Percentiles rank a stretch among this genome's conserved stretches.
These are phyloP conservation scores for Globisporangium spiculum DNA, from an alignment of 352 stramenopile genomes.

Conservation along the genomic window DNA sequence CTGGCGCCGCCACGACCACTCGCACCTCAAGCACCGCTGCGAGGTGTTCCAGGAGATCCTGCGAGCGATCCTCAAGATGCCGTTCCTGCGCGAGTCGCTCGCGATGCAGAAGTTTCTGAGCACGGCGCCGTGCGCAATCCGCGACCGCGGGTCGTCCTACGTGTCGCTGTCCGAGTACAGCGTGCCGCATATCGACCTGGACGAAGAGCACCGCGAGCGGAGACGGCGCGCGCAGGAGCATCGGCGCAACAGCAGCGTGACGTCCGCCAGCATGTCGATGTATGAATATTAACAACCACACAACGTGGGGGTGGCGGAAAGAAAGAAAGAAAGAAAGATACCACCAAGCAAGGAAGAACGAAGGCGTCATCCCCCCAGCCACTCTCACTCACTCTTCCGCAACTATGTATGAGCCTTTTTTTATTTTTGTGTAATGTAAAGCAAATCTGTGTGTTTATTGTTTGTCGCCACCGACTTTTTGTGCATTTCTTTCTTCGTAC, in stretches of 20 bases:
- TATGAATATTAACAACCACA: slow-evolving; percentile 15
- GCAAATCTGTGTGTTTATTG: neutral
- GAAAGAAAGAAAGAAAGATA: neutral
- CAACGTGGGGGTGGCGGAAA: no score
- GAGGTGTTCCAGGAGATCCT: slow-evolving; percentile 75
- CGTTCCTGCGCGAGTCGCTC: slow-evolving; percentile 33
- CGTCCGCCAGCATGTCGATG: slow-evolving; percentile 26
- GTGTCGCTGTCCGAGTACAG: slow-evolving; percentile 77
- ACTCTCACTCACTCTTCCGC: neutral
- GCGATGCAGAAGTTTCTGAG: slow-evolving; percentile 53
- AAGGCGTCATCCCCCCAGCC: neutral
- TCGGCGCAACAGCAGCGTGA: slow-evolving; percentile 68
- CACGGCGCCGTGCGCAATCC: slow-evolving; percentile 50
- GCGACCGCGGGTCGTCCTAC: slow-evolving; percentile 73
- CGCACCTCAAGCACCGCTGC: slow-evolving; percentile 68
- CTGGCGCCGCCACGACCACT: slow-evolving; percentile 76
- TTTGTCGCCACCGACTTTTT: neutral
- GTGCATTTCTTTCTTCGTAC: neutral
- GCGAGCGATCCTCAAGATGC: slow-evolving; percentile 33
- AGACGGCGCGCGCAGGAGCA: slow-evolving; percentile 69
- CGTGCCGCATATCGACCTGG: slow-evolving; percentile 59
- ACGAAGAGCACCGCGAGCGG: slow-evolving; percentile 70
- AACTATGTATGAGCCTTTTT: slow-evolving; percentile 1
- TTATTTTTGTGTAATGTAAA: slow-evolving; percentile 8
- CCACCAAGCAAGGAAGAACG: neutral